phyloP scores from a whole-genome alignment of 1,284 basidiomycete genomes.

The Paramarasmius palmivorus region DNA sequence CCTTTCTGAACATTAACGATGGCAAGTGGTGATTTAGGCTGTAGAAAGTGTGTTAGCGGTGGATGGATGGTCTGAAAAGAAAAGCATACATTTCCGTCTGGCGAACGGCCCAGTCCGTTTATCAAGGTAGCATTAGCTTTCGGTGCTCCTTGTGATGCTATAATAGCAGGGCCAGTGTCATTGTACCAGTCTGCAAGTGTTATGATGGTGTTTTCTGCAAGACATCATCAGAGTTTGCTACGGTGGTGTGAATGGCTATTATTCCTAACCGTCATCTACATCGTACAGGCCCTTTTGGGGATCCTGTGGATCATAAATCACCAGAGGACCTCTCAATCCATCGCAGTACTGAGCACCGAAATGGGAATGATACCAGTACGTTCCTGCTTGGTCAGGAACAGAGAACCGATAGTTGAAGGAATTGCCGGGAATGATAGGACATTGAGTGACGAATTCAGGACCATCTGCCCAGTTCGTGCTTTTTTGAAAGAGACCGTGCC shows the following conservation, averaged over 20 bases:
- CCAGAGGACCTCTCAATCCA: conserved; percentile 16
- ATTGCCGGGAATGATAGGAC: conserved; percentile 10
- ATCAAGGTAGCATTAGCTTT: background rate
- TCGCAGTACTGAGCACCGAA: conserved; percentile 19
- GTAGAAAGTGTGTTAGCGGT: background rate
- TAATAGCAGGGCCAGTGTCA: background rate
- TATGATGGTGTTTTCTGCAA: conserved; percentile 35
- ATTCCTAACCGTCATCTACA: conserved; percentile 20
- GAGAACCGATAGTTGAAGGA: conserved; percentile 27
- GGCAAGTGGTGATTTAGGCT: conserved; percentile 31
- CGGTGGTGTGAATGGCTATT: background rate
- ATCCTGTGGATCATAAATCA: conserved; percentile 21
- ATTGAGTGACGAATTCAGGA: background rate
- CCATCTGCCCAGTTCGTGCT: conserved; percentile 18
- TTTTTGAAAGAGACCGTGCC: conserved; percentile 27
- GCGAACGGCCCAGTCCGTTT: background rate
- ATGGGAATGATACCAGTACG: conserved; percentile 16
- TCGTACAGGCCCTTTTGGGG: conserved; percentile 17
- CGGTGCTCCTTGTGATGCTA: background rate
- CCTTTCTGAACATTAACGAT: conserved; percentile 26
- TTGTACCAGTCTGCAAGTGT: conserved; percentile 37
- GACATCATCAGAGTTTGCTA: background rate
- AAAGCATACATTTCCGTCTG: background rate
- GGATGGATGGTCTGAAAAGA: background rate
- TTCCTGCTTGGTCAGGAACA: conserved; percentile 18